Evolutionary conservation across 768 basidiomycete species (phyloP), one percentile per base, ranked within the genome.

Genomic region (Tulasnella sp.): DNA sequence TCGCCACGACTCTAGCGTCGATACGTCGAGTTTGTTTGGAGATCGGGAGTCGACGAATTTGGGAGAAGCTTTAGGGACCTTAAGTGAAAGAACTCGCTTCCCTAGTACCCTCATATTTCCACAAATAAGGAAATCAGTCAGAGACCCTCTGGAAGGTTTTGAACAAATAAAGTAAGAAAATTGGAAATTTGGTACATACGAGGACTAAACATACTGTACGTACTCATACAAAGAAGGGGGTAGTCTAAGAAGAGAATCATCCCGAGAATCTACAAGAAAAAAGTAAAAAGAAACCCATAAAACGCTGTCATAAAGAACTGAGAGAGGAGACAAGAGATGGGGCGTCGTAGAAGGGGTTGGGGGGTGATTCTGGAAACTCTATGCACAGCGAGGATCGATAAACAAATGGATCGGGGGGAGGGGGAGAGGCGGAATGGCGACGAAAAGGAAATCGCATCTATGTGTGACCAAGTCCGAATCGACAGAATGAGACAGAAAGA

Each of bases 1-100:
- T 26, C 29, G n/a, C 57, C 29, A 23, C 57, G n/a, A 26, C 57
- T 29, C 57, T 26, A 23, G 57, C 20, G 57, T 61, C 57, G 57
- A 61, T 61, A 61, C 57, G 57, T 61, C 57, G 57, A 61, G 57
- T 61, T 61, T 61, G 57, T 61, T 61, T 61, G 57, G 57, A n/a
- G 57, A 61, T 61, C 57, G 57, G 57, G 57, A 61, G 57, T 29
- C n/a, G 57, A 61, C 29, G 23, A n/a, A 26, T n/a, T 61, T n/a
- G 20, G 57, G 57, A 61, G 57, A 61, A 61, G 23, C 20, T 61
- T 61, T 26, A 29, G 57, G 57, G 57, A 61, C 57, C 40, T 40
- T 40, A 40, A 35, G 35, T 35, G 57, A 16, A 15, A 15, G 16
- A 20, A 48, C 20, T 48, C 44, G 3, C 2, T 13, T 13, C 44